Conservation (phyloP, 1,139 yeast species). For the Blastobotrys elegans region DNA sequence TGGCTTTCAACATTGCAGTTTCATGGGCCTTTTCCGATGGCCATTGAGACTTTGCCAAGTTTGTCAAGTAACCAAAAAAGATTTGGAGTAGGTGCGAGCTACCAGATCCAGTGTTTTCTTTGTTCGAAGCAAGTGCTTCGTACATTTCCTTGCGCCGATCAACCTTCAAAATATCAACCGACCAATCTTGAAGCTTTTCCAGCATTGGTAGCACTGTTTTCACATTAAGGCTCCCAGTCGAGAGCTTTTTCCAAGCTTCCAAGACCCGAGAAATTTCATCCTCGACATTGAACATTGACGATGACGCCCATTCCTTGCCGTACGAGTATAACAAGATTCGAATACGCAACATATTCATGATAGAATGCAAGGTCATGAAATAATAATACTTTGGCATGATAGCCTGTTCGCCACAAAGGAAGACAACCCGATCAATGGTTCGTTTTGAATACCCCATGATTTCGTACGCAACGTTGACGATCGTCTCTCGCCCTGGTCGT, state of each 20-base stretch:
- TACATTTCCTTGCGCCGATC: not conserved
- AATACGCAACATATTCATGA: slow-evolving; percentile 31
- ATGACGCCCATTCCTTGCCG: not conserved
- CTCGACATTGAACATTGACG: not conserved
- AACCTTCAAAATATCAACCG: not conserved
- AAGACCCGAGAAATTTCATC: not conserved
- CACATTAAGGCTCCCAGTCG: not conserved
- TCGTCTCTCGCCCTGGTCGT: slow-evolving; percentile 38
- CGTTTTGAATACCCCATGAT: not conserved
- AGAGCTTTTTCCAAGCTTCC: not conserved
- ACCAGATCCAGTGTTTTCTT: not conserved
- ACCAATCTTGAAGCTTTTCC: not conserved
- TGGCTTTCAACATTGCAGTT: not conserved
- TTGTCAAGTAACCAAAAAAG: not conserved
- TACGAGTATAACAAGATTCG: not conserved
- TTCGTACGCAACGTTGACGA: slow-evolving; percentile 2
- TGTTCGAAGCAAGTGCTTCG: not conserved
- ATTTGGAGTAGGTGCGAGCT: not conserved
- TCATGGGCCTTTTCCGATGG: not conserved
- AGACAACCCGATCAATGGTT: slow-evolving; percentile 43
- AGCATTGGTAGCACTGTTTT: not conserved
- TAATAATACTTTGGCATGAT: slow-evolving; percentile 50
- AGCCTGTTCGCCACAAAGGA: slow-evolving; percentile 38
- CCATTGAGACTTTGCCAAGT: not conserved
- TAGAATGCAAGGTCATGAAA: slow-evolving; percentile 52